A percentile compares a stretch with the other conserved stretches of the same genome.
phyloP scores from a whole-genome alignment of 805 yeast genomes.

The Metschnikowia lochheadii region DNA sequence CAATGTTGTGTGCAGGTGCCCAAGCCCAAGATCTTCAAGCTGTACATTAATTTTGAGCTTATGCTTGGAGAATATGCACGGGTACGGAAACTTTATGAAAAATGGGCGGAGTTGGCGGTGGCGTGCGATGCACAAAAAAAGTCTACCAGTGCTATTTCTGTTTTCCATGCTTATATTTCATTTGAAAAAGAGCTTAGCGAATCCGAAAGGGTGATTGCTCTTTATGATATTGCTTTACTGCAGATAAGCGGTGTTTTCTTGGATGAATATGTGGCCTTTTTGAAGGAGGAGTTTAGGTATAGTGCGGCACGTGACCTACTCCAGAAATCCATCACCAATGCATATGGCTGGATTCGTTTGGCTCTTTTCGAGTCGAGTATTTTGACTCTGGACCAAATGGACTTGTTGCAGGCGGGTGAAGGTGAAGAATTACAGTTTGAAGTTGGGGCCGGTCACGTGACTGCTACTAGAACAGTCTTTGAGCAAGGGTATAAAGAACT shows the following conservation, averaged over 20 bases:
- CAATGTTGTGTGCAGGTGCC: conserved; percentile 40
- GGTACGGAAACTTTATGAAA: conserved; percentile 68
- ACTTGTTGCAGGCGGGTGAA: conserved; percentile 38
- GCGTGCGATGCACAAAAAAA: conserved; percentile 5
- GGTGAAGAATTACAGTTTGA: conserved; percentile 50
- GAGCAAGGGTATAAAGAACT: conserved; percentile 47
- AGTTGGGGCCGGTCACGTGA: conserved; percentile 47
- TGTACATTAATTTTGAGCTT: conserved; percentile 66
- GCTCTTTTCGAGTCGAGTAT: conserved; percentile 70
- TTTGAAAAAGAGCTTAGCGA: conserved; percentile 71
- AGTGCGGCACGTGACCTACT: conserved; percentile 51
- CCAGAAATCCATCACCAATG: conserved; percentile 34
- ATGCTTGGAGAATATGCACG: conserved; percentile 75
- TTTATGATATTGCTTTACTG: conserved; percentile 50
- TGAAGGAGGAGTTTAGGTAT: conserved; percentile 57
- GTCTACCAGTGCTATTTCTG: conserved; percentile 8
- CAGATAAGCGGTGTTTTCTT: conserved; percentile 21
- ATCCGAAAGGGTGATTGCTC: conserved; percentile 57
- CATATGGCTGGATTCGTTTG: conserved; percentile 52
- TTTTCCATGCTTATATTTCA: conserved; percentile 63
- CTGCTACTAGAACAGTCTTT: conserved; percentile 53
- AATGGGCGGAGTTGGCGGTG: conserved; percentile 45
- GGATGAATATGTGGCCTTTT: conserved; percentile 48
- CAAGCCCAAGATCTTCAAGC: conserved; percentile 51
- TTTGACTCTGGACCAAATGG: conserved; percentile 53